Conservation (phyloP, 2,329 filamentous ascomycete species). For the Talaromyces sp. region DNA sequence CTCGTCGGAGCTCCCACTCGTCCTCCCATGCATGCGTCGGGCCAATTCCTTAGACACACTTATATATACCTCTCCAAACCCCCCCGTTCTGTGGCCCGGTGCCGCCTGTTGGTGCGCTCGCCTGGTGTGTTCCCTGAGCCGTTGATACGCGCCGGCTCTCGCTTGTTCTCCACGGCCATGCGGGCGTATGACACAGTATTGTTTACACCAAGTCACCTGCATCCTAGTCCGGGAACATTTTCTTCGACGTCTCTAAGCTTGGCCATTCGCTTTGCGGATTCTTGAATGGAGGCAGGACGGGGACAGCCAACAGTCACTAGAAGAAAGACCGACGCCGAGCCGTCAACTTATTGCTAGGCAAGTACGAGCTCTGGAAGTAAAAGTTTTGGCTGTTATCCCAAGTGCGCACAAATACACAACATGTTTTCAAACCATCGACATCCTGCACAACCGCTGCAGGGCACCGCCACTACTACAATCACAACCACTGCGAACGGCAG, state of each 20-base stretch:
- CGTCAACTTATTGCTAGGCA: neutral
- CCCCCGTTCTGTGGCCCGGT: neutral
- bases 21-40: neutral
- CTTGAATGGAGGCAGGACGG: neutral
- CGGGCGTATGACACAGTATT: neutral
- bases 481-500: conserved; percentile 8
- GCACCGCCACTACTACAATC: neutral
- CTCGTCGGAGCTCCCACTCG: neutral
- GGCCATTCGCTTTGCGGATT: neutral
- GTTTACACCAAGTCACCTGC: conserved; percentile 3
- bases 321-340: neutral
- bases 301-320: neutral
- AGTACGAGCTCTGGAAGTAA: neutral
- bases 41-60: neutral
- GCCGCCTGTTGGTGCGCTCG: conserved; percentile 2
- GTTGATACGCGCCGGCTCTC: conserved; percentile 11
- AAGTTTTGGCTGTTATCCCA: neutral
- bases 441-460: conserved; percentile 2
- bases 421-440: conserved; percentile 18
- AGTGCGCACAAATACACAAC: neutral
- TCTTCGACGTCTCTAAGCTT: neutral
- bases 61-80: neutral
- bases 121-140: conserved; percentile 3
- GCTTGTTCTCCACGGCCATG: conserved; percentile 5
- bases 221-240: neutral